Evolutionary conservation across 108 stramenopile genomes (phyloP), one percentile per base, ranked within the genome.

Genomic region (Aurantiochytrium sp.): DNA sequence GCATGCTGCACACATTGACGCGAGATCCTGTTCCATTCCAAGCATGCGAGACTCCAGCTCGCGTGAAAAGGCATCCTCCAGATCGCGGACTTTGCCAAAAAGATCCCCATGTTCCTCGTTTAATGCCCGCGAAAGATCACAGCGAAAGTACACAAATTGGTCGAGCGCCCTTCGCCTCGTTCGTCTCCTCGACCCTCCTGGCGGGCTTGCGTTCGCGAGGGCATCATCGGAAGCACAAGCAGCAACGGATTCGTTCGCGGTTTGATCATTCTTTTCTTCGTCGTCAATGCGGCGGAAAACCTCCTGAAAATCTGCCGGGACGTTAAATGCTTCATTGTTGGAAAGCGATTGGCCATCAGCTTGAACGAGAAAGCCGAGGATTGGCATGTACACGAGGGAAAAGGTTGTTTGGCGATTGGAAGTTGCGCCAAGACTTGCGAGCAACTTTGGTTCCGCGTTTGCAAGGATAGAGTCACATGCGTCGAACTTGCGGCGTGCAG

Each of bases 311-410:
- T 47, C 76, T 83, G 49, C 23, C 16, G 49, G 76, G n/a, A 83
- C 12, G 35, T 35, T 35, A 0, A 35, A 35, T 35, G 35, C 35
- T 35, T 35, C 35, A 1, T 35, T 35, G 35, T 35, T 35, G 4
- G 49, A 12, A 35, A 47, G 25, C 6, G 44, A 14, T 47, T 6
- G 14, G 51, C 45, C 3, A 3, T 83, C 16, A 8, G 23, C 76
- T 53, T 83, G 76, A 23, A 83, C 51, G 4, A 83, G 76, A 83
- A 83, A 83, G 8, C 76, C 76, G 25, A 83, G 76, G 49, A 83
- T 53, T 16, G 76, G 76, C 12, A 83, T 23, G 51, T 25, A 83
- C 6, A 53, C 51, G 42, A 69, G 64, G 10, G 64, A 69, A 18
- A 69, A 69, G 35, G 42, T 69, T 2, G 10, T 8, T 14, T 14